Evolutionary conservation across 2,329 filamentous ascomycete genomes (phyloP), one percentile per base, ranked within the genome.

Genomic region (Exophiala aquamarina): DNA sequence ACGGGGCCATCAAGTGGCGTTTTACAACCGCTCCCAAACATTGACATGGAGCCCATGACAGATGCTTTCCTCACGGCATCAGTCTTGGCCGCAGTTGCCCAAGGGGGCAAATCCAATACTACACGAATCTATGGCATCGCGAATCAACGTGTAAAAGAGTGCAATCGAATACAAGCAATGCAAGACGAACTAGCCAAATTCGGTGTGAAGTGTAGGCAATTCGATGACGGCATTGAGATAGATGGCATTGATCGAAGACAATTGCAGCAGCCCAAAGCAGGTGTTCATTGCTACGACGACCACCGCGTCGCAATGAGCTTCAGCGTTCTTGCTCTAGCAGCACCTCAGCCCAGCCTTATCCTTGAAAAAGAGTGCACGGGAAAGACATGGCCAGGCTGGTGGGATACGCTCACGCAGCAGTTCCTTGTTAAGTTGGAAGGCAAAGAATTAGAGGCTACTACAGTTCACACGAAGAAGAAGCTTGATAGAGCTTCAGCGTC

Each of bases 1-100:
- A 95, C 86, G 7, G 93, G 93, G 1, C 93, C 93, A n/a, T 70
- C 79, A 2, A 69, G 77, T 45, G 92, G 93, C 9, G 70, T 78
- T 13, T 72, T 98, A 31, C 83, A 83, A 59, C 85, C 88, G 1
- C 73, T 98, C 10, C 72, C 83, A 14, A 86, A 92, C 49, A 83
- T 98, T 20, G 91, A 98, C 62, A 98, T 98, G 93, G 93, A 97
- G 67, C 87, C 92, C 1, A 98, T 98, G 93, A 98, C 93, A 0
- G 93, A 98, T 68, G 93, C 93, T 39, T 98, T 98, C 75, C 77
- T 98, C 42, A 96, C 91, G 3, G 93, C 93, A 14, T 94, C 90
- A 2, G 90, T 95, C 3, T 78, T 98, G 37, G 93, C 90, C 19
- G 93, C 93, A 28, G 89, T 95, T 34, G 90, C 92, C 8, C 82